Conservation (phyloP, 139 green algal species). For the Chlorella sp. region DNA sequence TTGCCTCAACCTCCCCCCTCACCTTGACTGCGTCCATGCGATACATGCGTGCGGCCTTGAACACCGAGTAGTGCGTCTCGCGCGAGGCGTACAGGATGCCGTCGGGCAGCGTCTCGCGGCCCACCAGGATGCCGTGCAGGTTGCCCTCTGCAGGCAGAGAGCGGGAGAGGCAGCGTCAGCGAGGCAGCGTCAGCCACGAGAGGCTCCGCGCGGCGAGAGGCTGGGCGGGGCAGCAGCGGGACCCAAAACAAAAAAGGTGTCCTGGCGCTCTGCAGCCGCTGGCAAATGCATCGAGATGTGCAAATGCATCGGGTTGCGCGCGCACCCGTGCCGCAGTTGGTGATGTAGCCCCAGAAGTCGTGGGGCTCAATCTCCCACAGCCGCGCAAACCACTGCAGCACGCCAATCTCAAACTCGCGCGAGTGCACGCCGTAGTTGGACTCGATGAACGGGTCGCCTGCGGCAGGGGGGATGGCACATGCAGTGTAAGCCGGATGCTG, state of each 20-base stretch:
- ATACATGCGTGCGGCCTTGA: conserved; percentile 97
- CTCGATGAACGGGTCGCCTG: conserved; percentile 16
- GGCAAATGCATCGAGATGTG: neutral
- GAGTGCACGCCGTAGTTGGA: conserved; percentile 97
- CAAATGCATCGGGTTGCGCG: no score
- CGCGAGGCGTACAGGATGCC: conserved; percentile 89
- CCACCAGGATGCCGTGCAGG: conserved; percentile 96
- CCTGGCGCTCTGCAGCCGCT: no score
- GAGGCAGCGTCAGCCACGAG: no score
- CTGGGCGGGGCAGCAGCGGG: no score
- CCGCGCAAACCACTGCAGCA: conserved; percentile 96
- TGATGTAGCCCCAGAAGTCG: conserved; percentile 99
- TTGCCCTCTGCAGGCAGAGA: conserved; percentile 83
- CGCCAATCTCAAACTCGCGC: conserved; percentile 89
- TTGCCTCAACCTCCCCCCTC: neutral
- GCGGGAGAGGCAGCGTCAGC: neutral
- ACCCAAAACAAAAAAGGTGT: no score
- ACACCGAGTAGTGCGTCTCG: conserved; percentile 98
- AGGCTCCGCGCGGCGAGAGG: neutral
- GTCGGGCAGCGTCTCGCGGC: conserved; percentile 87
- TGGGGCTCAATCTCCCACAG: conserved; percentile 95
- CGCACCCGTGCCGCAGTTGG: conserved; percentile 91
- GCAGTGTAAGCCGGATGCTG: no score
- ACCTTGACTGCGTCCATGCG: conserved; percentile 93
- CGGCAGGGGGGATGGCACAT: no score